phyloP scores from a whole-genome alignment of 768 basidiomycete genomes.

The Leccinum truebloodii region DNA sequence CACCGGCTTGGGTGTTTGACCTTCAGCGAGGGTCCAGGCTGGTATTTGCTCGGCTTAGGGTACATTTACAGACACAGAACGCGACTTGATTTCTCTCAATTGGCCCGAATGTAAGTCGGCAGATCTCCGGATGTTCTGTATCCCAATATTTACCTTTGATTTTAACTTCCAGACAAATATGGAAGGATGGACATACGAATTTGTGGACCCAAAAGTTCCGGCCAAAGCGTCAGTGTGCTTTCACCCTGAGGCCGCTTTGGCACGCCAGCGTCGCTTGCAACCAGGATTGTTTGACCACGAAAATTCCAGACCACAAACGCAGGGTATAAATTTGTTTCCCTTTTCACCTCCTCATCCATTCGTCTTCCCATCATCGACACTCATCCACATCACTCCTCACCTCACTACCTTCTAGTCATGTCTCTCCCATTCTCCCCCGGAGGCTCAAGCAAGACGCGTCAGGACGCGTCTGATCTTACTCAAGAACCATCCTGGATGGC shows the following conservation, averaged over 20 bases:
- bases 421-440: neutral
- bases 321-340: constrained; percentile 2
- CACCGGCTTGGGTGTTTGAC: neutral
- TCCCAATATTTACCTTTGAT: too few species aligned
- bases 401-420: neutral
- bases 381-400: neutral
- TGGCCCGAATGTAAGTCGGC: neutral
- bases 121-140: neutral
- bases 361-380: neutral
- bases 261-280: neutral
- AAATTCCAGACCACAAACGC: neutral
- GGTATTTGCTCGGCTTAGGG: neutral
- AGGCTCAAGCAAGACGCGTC: neutral
- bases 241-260: constrained; percentile 4
- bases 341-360: too few species aligned
- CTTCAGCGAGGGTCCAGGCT: neutral
- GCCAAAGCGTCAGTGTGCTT: constrained; percentile 7
- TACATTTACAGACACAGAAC: too few species aligned
- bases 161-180: too few species aligned
- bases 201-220: neutral
- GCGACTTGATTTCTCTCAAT: neutral
- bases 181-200: too few species aligned
- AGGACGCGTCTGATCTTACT: neutral
- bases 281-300: neutral
- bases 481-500: too few species aligned